phyloP scores from a whole-genome alignment of 352 stramenopile genomes.

The Phytophthora fragariaefolia region DNA sequence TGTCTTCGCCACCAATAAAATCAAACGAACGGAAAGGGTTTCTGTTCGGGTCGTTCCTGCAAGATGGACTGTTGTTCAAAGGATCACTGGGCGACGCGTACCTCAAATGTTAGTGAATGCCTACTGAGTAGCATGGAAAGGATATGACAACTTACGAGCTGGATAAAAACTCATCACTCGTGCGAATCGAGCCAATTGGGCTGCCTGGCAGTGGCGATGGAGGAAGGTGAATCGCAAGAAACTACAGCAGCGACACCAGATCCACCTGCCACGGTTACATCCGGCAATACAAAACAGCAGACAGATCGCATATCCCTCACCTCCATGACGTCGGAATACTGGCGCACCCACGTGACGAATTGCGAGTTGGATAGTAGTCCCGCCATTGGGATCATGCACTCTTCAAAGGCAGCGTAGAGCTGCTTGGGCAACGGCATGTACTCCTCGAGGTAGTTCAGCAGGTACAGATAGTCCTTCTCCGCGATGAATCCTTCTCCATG shows the following conservation, averaged over 20 bases:
- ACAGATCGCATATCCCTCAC: slow-evolving; percentile 37
- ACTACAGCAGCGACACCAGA: slow-evolving; percentile 32
- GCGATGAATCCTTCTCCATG: slow-evolving; percentile 66
- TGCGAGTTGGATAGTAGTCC: slow-evolving; percentile 61
- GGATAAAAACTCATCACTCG: slow-evolving; percentile 50
- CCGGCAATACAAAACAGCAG: neutral
- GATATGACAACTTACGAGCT: slow-evolving; percentile 42
- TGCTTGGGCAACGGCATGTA: slow-evolving; percentile 77
- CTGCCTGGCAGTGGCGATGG: slow-evolving; percentile 42
- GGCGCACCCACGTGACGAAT: slow-evolving; percentile 80
- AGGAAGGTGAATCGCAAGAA: slow-evolving; percentile 54
- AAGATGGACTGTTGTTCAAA: slow-evolving; percentile 83
- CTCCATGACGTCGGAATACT: slow-evolving; percentile 71
- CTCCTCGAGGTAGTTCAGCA: slow-evolving; percentile 72
- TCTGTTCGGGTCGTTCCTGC: slow-evolving; percentile 45
- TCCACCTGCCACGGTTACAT: neutral
- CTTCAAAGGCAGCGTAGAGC: slow-evolving; percentile 79
- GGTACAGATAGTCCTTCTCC: slow-evolving; percentile 73
- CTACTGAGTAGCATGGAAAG: neutral
- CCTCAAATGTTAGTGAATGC: slow-evolving; percentile 4
- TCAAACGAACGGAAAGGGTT: slow-evolving; percentile 76
- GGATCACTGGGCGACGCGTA: slow-evolving; percentile 46
- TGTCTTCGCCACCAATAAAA: slow-evolving; percentile 85
- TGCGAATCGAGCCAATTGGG: slow-evolving; percentile 40
- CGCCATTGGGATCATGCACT: slow-evolving; percentile 65